Conservation (phyloP, 2,329 filamentous ascomycete genomes). For the Biscogniauxia marginata region DNA sequence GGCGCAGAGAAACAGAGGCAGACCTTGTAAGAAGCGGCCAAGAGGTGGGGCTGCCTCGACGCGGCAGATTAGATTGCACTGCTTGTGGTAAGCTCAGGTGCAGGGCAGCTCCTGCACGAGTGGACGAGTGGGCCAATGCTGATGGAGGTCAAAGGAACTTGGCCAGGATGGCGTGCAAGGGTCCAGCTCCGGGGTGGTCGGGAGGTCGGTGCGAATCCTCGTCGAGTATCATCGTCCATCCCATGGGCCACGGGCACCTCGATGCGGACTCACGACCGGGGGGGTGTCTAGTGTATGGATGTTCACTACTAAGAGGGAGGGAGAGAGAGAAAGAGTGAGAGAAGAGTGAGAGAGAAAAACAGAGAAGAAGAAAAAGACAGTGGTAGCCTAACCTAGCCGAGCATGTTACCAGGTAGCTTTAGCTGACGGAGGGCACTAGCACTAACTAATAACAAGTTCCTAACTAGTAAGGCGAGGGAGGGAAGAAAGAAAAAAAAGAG, state of each 20-base stretch:
- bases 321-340: background rate
- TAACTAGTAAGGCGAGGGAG: background rate
- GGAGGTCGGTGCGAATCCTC: background rate
- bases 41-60: constrained; percentile 21
- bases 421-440: too few species aligned
- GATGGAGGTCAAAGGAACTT: background rate
- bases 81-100: background rate
- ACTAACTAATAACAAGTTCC: too few species aligned
- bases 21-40: background rate
- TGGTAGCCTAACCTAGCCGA: too few species aligned
- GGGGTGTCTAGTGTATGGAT: background rate
- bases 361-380: background rate
- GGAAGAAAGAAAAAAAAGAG: background rate
- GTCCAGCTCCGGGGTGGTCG: constrained; percentile 1
- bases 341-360: background rate
- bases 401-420: too few species aligned
- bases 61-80: constrained; percentile 23
- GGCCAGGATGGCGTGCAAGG: background rate
- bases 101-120: background rate
- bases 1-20: background rate
- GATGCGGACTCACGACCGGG: background rate
- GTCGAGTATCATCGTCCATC: background rate
- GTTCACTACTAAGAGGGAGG: too few species aligned
- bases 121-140: background rate
- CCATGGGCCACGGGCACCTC: background rate